Conservation (phyloP, 257 asterid species). For the Solanum rostratum region DNA sequence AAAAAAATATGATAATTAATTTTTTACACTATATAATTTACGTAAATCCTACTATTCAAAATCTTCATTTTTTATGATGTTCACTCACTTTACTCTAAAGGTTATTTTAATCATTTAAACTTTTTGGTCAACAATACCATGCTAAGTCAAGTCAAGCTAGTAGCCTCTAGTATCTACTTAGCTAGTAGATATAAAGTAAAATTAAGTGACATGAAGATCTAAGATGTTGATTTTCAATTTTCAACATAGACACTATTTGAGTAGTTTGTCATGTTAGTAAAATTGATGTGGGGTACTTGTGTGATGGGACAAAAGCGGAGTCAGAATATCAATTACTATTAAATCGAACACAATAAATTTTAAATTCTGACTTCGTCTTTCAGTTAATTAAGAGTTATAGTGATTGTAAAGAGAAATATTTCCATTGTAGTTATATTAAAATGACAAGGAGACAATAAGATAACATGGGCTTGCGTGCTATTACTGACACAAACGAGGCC, state of each 20-base stretch:
- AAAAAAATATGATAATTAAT: no score
- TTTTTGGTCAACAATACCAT: conserved; percentile 27
- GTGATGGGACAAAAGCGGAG: not conserved
- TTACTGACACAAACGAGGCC: conserved; percentile 22
- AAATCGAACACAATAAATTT: not conserved
- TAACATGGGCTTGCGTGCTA: conserved; percentile 36
- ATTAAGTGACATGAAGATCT: not conserved
- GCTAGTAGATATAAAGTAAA: not conserved
- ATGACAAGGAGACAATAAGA: conserved; percentile 11
- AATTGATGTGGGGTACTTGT: not conserved
- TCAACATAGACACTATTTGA: not conserved
- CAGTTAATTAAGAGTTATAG: not conserved
- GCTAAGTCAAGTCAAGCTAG: not conserved
- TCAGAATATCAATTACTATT: not conserved
- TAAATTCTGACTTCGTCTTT: rapidly evolving
- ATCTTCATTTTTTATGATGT: not conserved
- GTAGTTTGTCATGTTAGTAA: not conserved
- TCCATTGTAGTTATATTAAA: not conserved
- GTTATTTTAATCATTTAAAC: not conserved
- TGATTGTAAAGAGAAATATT: not conserved
- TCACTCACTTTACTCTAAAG: not conserved
- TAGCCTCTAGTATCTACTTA: not conserved
- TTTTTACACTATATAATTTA: no score
- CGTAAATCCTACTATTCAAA: no score
- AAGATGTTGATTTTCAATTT: not conserved